Base-by-base conservation (phyloP, 176 grass and related monocot genomes). In the Olyra latifolia region DNA sequence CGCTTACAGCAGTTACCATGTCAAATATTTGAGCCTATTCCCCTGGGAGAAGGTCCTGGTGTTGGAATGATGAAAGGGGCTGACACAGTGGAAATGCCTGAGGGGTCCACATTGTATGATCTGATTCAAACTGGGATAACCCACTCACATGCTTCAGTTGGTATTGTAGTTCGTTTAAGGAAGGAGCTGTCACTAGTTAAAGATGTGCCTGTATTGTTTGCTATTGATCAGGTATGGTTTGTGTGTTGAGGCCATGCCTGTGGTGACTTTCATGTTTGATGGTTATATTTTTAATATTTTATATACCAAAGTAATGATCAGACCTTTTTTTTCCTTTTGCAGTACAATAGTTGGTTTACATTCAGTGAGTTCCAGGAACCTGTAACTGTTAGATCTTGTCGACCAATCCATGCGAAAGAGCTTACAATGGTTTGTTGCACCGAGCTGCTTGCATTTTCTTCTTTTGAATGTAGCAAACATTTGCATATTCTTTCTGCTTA, bases 311-410 rank as follows among this genome's bases (percentile, higher is more conserved):
- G 29, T 65, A 69, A 57, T 62, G 27, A 77, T 40, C 25, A 15
- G 42, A 38, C 7, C 25, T 17, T 10, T 54, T 86, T 39, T 69
- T 66, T 78, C 40, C 9, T 97, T 97, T 84, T 85, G 62, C 89
- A 98, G 95, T 98, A 95, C 76, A 98, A 98, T 43, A 95, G 87
- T 70, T 98, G 95, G 95, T 98, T 98, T 85, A 98, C 95, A 57
- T 98, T 95, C 86, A 98, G 85, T 39, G 95, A 95, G 44, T 98
- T 93, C 84, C 80, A 98, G 77, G 95, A 98, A 47, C 90, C 86
- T 45, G 77, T 95, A 65, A 91, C 87, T 44, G 90, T 85, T 80
- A 80, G 88, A 75, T 98, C 95, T 25, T 85, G 82, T 83, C 85
- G 92, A 49, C 52, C 90, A 13, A 89, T 98, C 58, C 95, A 98